phyloP scores from a whole-genome alignment of 805 yeast species.

The Limtongozyma cylindracea region DNA sequence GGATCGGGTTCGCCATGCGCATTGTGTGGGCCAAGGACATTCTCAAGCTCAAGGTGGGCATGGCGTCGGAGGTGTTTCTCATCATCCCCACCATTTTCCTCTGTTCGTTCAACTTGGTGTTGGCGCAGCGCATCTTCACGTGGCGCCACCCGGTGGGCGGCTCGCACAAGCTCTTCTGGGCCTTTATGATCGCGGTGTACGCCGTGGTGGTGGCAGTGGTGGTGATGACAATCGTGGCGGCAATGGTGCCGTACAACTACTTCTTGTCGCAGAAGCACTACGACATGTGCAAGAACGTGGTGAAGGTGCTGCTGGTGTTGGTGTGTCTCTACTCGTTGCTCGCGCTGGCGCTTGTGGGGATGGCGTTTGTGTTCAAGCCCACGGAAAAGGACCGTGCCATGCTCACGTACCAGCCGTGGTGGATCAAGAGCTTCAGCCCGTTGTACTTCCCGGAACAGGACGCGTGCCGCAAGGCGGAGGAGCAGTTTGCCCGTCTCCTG shows the following conservation, averaged over 20 bases:
- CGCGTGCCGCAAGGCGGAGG: constrained; percentile 22
- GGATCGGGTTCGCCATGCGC: constrained; percentile 34
- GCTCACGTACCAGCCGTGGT: constrained; percentile 48
- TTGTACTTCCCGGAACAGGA: constrained; percentile 30
- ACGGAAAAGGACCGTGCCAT: constrained; percentile 21
- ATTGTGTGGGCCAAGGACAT: constrained; percentile 31
- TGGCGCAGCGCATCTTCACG: constrained; percentile 51
- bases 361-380: constrained; percentile 30
- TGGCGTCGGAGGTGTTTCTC: constrained; percentile 27
- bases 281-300: constrained; percentile 25
- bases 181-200: constrained; percentile 21
- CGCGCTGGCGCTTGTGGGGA: constrained; percentile 19
- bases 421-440: constrained; percentile 42
- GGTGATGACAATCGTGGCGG: constrained; percentile 43
- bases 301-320: constrained; percentile 17
- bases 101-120: constrained; percentile 30
- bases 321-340: constrained; percentile 21
- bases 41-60: constrained; percentile 18
- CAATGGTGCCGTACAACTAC: constrained; percentile 32
- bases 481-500: constrained; percentile 18
- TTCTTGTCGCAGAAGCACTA: constrained; percentile 18
- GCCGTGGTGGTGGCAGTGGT: constrained; percentile 27
- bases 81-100: constrained; percentile 32
- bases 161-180: constrained; percentile 21
- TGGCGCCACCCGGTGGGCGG: constrained; percentile 63